Evolutionary conservation across 495 filamentous ascomycete species (phyloP).

Genomic region (Rhypophila decipiens): DNA sequence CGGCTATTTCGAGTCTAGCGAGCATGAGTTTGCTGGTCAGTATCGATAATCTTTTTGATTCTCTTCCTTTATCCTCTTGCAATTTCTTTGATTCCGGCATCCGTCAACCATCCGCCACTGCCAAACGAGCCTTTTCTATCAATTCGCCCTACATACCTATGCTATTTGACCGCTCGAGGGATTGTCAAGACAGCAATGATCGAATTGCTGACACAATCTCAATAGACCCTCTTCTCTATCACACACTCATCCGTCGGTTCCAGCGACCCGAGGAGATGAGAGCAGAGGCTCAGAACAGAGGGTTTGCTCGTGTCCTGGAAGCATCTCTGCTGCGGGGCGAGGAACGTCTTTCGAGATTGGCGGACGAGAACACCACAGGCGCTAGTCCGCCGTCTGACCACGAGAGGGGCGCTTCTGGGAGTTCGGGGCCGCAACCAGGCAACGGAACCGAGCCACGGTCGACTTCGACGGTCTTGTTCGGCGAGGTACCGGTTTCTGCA

Average conservation of each 20-base stretch:
- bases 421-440: too few species aligned
- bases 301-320: slow-evolving; percentile 67
- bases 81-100: not conserved
- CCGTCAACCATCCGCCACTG: not conserved
- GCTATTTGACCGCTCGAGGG: not conserved
- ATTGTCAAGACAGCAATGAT: not conserved
- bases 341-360: slow-evolving; percentile 61
- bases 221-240: slow-evolving; percentile 74
- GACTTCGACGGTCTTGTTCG: too few species aligned
- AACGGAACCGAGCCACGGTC: too few species aligned
- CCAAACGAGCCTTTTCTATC: not conserved
- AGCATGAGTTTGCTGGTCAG: slow-evolving; percentile 41
- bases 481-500: too few species aligned
- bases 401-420: not conserved
- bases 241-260: slow-evolving; percentile 71
- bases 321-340: slow-evolving; percentile 67
- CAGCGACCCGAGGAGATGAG: slow-evolving; percentile 67
- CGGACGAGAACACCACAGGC: slow-evolving; percentile 23
- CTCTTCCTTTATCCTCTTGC: not conserved
- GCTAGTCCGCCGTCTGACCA: not conserved
- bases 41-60: not conserved
- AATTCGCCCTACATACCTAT: not conserved
- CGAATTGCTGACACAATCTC: not conserved
- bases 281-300: slow-evolving; percentile 61
- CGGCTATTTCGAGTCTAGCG: slow-evolving; percentile 30